A percentile compares a stretch with the other conserved stretches of the same genome.
Evolutionary conservation across 2,329 filamentous ascomycete genomes (phyloP).

Genomic region (Ceratocystis eucalypticola): DNA sequence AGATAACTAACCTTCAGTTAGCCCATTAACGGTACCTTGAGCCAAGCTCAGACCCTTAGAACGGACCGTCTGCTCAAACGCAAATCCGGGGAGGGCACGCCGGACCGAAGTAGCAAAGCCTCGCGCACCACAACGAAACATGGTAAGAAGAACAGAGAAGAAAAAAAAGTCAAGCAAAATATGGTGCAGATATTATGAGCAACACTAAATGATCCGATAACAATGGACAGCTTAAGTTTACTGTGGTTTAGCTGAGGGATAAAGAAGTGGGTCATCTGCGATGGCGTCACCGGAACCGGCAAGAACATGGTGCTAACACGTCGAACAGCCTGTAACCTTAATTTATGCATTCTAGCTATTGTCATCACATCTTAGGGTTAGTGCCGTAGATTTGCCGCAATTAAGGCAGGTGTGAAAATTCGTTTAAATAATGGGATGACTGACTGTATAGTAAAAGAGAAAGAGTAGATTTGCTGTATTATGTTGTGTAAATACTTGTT

Average conservation of each 20-base stretch:
- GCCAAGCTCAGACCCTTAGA: constrained; percentile 57
- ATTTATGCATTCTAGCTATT: background rate
- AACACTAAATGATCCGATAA: background rate
- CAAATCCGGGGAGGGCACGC: constrained; percentile 49
- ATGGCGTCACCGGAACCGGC: constrained; percentile 19
- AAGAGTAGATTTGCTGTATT: background rate
- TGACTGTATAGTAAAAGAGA: background rate
- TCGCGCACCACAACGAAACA: constrained; percentile 58
- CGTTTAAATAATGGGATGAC: too few relatives aligned
- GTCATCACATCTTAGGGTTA: background rate
- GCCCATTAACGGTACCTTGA: constrained; percentile 62
- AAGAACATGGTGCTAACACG: background rate
- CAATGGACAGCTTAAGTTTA: background rate
- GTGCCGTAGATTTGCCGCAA: background rate
- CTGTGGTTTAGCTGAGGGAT: background rate
- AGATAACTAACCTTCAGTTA: constrained; percentile 59
- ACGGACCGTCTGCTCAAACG: constrained; percentile 67
- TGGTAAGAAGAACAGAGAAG: constrained; percentile 27
- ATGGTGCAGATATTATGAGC: background rate
- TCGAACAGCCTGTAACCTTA: background rate
- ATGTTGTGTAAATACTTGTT: background rate
- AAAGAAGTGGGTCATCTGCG: constrained; percentile 16
- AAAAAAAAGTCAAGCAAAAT: background rate
- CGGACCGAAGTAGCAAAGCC: constrained; percentile 52
- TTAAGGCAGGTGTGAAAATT: background rate